phyloP scores from a whole-genome alignment of 2,329 filamentous ascomycete species.

The Penicillium brasilianum region DNA sequence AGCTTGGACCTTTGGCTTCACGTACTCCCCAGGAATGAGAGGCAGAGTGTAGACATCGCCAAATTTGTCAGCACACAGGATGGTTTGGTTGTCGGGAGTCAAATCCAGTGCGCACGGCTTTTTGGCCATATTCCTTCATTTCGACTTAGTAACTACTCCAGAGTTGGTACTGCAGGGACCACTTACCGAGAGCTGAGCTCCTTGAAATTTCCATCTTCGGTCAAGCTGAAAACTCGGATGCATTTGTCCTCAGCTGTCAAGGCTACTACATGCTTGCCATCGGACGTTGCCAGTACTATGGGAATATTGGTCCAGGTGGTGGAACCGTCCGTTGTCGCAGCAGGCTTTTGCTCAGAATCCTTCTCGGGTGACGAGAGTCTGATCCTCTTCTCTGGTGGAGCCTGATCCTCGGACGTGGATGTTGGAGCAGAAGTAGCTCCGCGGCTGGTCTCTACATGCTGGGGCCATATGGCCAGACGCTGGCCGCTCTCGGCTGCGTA shows the following conservation, averaged over 20 bases:
- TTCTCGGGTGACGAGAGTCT: constrained; percentile 44
- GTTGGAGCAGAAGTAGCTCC: constrained; percentile 30
- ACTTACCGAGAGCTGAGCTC: constrained; percentile 74
- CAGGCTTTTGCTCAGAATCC: constrained; percentile 20
- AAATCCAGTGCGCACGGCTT: constrained; percentile 78
- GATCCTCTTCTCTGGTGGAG: constrained; percentile 52
- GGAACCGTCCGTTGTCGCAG: constrained; percentile 26
- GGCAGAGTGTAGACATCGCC: constrained; percentile 93
- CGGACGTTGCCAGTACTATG: constrained; percentile 66
- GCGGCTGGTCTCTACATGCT: constrained; percentile 36
- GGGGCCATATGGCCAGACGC: constrained; percentile 66
- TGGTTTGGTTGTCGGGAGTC: constrained; percentile 70
- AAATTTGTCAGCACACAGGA: constrained; percentile 91
- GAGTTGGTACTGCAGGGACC: neutral
- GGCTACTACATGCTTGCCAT: constrained; percentile 72
- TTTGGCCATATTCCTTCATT: constrained; percentile 78
- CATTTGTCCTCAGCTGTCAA: constrained; percentile 92
- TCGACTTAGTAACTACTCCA: constrained; percentile 17
- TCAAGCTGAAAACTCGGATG: constrained; percentile 78
- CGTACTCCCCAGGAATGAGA: constrained; percentile 58
- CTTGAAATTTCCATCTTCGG: constrained; percentile 63
- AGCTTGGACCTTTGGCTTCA: constrained; percentile 29
- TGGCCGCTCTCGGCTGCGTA: constrained; percentile 65
- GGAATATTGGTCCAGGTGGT: constrained; percentile 65
- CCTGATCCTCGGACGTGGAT: constrained; percentile 36